A percentile compares a stretch with the other conserved stretches of the same genome.
Evolutionary conservation across 345 rosid species (phyloP).

Genomic region (Eucalyptus regnans): DNA sequence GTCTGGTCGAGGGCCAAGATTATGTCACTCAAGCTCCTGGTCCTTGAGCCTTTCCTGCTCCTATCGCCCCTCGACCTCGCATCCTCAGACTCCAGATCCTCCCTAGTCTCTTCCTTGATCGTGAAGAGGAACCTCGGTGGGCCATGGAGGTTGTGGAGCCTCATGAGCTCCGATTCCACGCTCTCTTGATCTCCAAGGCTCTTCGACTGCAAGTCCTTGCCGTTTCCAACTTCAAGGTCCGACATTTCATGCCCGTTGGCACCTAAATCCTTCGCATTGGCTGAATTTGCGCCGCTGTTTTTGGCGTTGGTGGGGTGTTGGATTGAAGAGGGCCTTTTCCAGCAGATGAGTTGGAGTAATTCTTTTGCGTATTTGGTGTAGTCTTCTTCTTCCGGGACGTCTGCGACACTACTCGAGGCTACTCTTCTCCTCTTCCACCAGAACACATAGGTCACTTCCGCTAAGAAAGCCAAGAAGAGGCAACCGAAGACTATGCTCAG

Average conservation of each 20-base stretch:
- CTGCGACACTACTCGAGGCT: slow-evolving; percentile 4
- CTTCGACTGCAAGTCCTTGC: slow-evolving; percentile 45
- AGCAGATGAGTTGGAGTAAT: slow-evolving; percentile 43
- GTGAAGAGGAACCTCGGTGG: slow-evolving; percentile 93
- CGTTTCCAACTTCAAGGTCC: slow-evolving; percentile 54
- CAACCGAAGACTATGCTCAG: slow-evolving; percentile 63
- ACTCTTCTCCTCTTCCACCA: slow-evolving; percentile 71
- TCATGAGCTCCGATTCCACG: slow-evolving; percentile 81
- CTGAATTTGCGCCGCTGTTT: not conserved
- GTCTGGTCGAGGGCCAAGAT: slow-evolving; percentile 22
- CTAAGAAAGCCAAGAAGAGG: slow-evolving; percentile 58
- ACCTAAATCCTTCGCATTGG: not conserved
- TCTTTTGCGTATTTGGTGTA: slow-evolving; percentile 47
- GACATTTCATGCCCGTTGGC: slow-evolving; percentile 2
- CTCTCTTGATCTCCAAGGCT: slow-evolving; percentile 31
- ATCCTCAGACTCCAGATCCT: slow-evolving; percentile 92
- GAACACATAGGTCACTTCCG: slow-evolving; percentile 61
- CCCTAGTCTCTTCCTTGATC: slow-evolving; percentile 88
- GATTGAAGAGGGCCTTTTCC: slow-evolving; percentile 36
- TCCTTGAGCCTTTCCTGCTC: slow-evolving; percentile 53
- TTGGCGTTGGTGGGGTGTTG: not conserved
- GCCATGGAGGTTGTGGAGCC: slow-evolving; percentile 71
- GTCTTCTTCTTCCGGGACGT: slow-evolving; percentile 14
- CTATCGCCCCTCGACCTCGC: slow-evolving; percentile 36
- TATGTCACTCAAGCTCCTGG: slow-evolving; percentile 68